These are phyloP conservation scores for Neoscytalidium dimidiatum DNA, from an alignment of 2,329 filamentous ascomycete species.

Conservation along the genomic window DNA sequence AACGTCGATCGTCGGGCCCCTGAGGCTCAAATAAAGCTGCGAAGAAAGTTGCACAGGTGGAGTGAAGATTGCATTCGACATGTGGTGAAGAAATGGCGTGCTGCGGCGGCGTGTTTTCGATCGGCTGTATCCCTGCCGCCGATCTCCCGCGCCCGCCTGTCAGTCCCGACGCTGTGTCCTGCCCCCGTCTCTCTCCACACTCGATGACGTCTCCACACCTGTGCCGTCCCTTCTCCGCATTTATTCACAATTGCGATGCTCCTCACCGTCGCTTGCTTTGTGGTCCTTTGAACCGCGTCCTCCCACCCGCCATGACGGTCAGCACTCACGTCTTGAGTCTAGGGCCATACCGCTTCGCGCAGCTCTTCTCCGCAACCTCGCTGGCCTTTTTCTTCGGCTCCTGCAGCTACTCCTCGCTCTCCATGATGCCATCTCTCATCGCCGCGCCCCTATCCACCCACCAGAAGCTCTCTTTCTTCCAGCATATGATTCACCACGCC, in stretches of 20 bases:
- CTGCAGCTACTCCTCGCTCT: not conserved
- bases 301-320: not conserved
- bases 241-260: not conserved
- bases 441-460: slow-evolving; percentile 6
- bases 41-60: not conserved
- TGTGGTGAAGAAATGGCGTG: not conserved
- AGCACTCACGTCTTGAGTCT: not conserved
- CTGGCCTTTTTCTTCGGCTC: slow-evolving; percentile 9
- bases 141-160: slow-evolving; percentile 1
- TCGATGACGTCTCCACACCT: not conserved
- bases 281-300: not conserved
- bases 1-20: not conserved
- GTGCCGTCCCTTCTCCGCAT: not conserved
- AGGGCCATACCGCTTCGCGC: not conserved
- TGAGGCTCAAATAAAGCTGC: not conserved
- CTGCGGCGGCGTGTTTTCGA: not conserved
- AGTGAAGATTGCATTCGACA: not conserved
- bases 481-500: not conserved
- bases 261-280: not conserved
- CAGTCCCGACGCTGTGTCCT: not conserved
- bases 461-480: slow-evolving; percentile 13
- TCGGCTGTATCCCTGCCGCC: not conserved
- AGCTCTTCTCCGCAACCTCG: not conserved
- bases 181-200: not conserved
- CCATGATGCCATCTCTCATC: slow-evolving; percentile 10